Evolutionary conservation across 2,329 filamentous ascomycete genomes (phyloP).

Genomic region (Nemania diffusa): DNA sequence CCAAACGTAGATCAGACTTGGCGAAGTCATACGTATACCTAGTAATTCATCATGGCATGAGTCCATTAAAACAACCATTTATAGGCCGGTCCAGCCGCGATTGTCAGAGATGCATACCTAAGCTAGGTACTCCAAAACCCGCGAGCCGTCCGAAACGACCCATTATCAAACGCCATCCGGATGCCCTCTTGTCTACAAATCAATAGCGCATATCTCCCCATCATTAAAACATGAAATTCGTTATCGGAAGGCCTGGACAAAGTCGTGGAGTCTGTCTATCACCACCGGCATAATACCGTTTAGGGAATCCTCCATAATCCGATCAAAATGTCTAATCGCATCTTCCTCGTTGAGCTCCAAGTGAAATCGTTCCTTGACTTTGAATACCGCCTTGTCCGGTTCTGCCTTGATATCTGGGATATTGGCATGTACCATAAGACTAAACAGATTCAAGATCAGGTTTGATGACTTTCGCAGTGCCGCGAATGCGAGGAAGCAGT

Average conservation of each 20-base stretch:
- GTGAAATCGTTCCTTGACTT: conserved; percentile 94
- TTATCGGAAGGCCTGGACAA: conserved; percentile 89
- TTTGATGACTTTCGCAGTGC: conserved; percentile 90
- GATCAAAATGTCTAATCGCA: conserved; percentile 86
- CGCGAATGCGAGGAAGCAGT: conserved; percentile 94
- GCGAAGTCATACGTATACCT: neutral
- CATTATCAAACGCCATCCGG: conserved; percentile 24
- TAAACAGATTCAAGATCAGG: conserved; percentile 93
- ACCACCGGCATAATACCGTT: conserved; percentile 92
- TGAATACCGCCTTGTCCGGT: conserved; percentile 91
- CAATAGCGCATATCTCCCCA: neutral
- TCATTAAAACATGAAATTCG: conserved; percentile 7
- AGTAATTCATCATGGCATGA: neutral
- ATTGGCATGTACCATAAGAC: conserved; percentile 96
- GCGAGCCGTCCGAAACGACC: conserved; percentile 5
- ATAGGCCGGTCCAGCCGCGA: neutral
- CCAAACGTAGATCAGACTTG: neutral
- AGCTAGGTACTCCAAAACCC: neutral
- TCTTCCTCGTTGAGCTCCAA: conserved; percentile 92
- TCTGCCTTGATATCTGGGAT: conserved; percentile 95
- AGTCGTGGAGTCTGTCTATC: conserved; percentile 93
- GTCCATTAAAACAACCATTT: conserved; percentile 8
- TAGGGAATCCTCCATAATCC: conserved; percentile 89
- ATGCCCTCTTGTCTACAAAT: conserved; percentile 12
- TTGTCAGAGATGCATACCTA: neutral